phyloP scores from a whole-genome alignment of 495 filamentous ascomycete species.

The Penicillium subrubescens region DNA sequence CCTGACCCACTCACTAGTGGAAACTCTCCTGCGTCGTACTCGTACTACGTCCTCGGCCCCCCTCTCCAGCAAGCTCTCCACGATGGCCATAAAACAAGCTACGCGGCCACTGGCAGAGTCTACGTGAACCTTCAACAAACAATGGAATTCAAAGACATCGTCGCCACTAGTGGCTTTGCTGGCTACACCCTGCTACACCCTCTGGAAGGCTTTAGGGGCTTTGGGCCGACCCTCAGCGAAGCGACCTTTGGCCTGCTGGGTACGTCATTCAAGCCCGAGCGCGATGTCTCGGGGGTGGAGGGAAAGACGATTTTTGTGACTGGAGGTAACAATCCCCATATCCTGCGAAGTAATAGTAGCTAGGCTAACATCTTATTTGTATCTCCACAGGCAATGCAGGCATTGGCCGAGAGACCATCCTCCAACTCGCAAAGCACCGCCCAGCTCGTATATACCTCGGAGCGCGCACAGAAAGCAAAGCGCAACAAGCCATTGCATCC shows the following conservation, averaged over 20 bases:
- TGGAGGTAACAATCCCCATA: constrained; percentile 45
- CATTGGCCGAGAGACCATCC: constrained; percentile 64
- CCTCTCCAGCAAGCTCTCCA: neutral
- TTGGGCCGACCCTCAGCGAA: constrained; percentile 45
- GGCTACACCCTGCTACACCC: constrained; percentile 37
- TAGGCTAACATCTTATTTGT: neutral
- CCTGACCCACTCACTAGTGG: constrained; percentile 38
- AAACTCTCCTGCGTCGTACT: neutral
- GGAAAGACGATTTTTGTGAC: constrained; percentile 65
- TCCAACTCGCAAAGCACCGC: constrained; percentile 61
- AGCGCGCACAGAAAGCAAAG: constrained; percentile 58
- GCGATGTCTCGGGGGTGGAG: constrained; percentile 57
- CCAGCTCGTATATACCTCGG: constrained; percentile 66
- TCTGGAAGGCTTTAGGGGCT: constrained; percentile 34
- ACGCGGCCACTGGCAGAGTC: constrained; percentile 2
- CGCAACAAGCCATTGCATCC: constrained; percentile 49
- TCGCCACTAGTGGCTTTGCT: constrained; percentile 17
- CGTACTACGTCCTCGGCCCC: neutral
- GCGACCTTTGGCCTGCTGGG: constrained; percentile 42
- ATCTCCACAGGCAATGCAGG: constrained; percentile 59
- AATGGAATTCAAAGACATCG: constrained; percentile 28
- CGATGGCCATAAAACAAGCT: neutral
- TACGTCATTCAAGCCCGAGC: constrained; percentile 51
- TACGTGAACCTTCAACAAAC: neutral
- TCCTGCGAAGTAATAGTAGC: neutral